Evolutionary conservation across 805 yeast species (phyloP).

Genomic region (Starmerella lactis-condensi): DNA sequence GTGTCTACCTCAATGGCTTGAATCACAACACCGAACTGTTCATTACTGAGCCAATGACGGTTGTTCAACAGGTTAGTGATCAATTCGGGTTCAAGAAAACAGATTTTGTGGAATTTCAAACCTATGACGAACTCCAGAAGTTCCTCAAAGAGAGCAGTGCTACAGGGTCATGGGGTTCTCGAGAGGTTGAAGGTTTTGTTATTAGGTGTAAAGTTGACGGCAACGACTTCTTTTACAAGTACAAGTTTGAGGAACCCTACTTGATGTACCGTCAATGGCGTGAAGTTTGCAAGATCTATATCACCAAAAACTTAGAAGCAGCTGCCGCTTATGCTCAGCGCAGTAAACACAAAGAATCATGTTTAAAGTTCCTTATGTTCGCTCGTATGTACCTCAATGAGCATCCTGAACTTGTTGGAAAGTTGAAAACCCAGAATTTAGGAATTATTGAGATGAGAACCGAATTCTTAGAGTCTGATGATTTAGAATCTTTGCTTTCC

Average conservation of each 20-base stretch:
- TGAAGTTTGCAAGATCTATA: constrained; percentile 42
- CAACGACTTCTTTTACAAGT: constrained; percentile 65
- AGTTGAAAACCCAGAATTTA: constrained; percentile 33
- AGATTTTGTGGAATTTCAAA: constrained; percentile 27
- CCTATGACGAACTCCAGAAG: constrained; percentile 27
- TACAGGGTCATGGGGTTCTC: constrained; percentile 51
- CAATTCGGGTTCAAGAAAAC: constrained; percentile 51
- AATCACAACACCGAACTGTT: constrained; percentile 51
- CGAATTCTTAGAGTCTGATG: constrained; percentile 35
- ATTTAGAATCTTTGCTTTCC: constrained; percentile 43
- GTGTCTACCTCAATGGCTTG: constrained; percentile 78
- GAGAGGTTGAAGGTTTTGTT: constrained; percentile 87
- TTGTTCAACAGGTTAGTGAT: constrained; percentile 42
- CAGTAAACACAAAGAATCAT: constrained; percentile 38
- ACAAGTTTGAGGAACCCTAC: constrained; percentile 89
- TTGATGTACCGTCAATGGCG: constrained; percentile 77
- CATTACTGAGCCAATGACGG: constrained; percentile 40
- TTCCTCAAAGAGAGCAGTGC: constrained; percentile 40
- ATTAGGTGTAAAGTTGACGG: constrained; percentile 36
- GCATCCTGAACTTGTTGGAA: constrained; percentile 30
- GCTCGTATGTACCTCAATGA: constrained; percentile 36
- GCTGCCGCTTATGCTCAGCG: constrained; percentile 10
- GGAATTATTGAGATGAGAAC: constrained; percentile 65
- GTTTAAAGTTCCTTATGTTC: constrained; percentile 51
- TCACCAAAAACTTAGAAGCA: constrained; percentile 21